Percentiles rank a stretch among this genome's conserved stretches.
Evolutionary conservation across 371 early-diverging fungal species (phyloP).

Genomic region (Gilbertella persicaria): DNA sequence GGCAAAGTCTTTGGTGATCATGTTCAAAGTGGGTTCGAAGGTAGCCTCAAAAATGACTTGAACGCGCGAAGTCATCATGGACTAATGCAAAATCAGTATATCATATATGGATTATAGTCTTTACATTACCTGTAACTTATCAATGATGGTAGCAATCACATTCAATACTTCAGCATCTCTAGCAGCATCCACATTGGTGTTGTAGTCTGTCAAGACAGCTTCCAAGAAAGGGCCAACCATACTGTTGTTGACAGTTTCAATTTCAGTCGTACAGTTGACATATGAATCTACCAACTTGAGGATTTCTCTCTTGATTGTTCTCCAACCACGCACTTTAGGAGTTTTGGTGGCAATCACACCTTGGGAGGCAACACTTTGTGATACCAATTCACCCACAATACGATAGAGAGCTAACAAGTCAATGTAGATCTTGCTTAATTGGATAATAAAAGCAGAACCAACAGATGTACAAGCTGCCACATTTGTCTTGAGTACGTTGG

Average conservation of each 20-base stretch:
- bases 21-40: conserved; percentile 93
- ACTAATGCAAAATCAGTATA: conserved; percentile 34
- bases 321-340: conserved; percentile 87
- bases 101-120: background rate
- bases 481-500: conserved; percentile 94
- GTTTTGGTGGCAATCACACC: conserved; percentile 82
- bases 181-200: conserved; percentile 81
- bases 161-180: conserved; percentile 94
- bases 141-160: conserved; percentile 85
- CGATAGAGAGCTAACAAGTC: conserved; percentile 91
- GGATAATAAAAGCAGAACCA: conserved; percentile 83
- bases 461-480: conserved; percentile 88
- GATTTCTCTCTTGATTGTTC: conserved; percentile 95
- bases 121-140: conserved; percentile 70
- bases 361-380: conserved; percentile 73
- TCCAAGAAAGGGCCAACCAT: conserved; percentile 93
- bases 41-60: conserved; percentile 87
- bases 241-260: conserved; percentile 68
- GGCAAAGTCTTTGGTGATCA: conserved; percentile 97
- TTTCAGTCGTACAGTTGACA: conserved; percentile 81
- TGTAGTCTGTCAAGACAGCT: conserved; percentile 88
- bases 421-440: conserved; percentile 85
- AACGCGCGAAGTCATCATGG: conserved; percentile 79
- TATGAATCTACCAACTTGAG: conserved; percentile 88
- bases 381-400: conserved; percentile 83